phyloP scores from a whole-genome alignment of 352 stramenopile genomes.

The Phytophthora agathidicida region DNA sequence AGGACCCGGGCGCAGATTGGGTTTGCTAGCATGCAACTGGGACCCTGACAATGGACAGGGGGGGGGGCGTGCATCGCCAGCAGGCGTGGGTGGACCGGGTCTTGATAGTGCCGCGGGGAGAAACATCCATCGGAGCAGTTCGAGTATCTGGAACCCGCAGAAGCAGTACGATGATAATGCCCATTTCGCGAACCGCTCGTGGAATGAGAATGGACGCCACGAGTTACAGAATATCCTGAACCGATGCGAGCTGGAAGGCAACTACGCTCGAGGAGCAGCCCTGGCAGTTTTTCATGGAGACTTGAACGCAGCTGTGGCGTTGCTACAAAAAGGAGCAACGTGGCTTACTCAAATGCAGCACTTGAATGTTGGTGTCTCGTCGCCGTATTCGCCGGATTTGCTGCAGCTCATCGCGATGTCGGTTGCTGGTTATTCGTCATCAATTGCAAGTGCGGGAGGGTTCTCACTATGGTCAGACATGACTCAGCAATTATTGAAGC shows the following conservation, averaged over 20 bases:
- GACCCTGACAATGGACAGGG: conserved; percentile 73
- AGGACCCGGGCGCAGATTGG: conserved; percentile 66
- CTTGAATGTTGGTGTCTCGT: conserved; percentile 37
- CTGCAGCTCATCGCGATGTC: conserved; percentile 91
- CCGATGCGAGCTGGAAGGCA: conserved; percentile 64
- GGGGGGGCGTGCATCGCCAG: conserved; percentile 13
- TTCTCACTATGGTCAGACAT: conserved; percentile 77
- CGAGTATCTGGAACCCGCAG: conserved; percentile 64
- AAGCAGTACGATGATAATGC: conserved; percentile 64
- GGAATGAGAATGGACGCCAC: conserved; percentile 54
- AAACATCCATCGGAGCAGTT: conserved; percentile 70
- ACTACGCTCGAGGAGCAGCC: conserved; percentile 71
- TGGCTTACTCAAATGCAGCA: conserved; percentile 67
- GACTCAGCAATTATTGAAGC: conserved; percentile 80
- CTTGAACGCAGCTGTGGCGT: conserved; percentile 61
- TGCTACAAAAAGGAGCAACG: conserved; percentile 76
- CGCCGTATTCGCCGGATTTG: conserved; percentile 69
- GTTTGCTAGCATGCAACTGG: conserved; percentile 84
- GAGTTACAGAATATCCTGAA: conserved; percentile 66
- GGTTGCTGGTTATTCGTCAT: conserved; percentile 79
- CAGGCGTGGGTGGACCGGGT: conserved; percentile 29
- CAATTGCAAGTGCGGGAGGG: conserved; percentile 41
- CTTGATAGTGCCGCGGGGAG: conserved; percentile 35
- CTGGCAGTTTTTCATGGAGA: conserved; percentile 89
- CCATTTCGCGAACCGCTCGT: conserved; percentile 52